Evolutionary conservation across 495 filamentous ascomycete species (phyloP).

Genomic region (Choiromyces venosus): DNA sequence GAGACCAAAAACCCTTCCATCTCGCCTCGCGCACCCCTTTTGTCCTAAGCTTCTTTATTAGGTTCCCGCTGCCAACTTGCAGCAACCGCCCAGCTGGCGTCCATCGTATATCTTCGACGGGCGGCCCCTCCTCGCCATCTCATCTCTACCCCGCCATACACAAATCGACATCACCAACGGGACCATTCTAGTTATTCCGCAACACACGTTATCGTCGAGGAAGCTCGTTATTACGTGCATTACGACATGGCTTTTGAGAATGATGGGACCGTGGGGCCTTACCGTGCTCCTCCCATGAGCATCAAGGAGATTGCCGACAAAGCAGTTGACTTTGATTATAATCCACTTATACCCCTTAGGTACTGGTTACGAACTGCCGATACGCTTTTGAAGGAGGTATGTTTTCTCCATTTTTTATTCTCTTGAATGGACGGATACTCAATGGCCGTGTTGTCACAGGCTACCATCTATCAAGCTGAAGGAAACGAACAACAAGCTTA

Average conservation of each 20-base stretch:
- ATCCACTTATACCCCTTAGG: conserved; percentile 62
- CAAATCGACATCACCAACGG: neutral
- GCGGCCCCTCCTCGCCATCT: conserved; percentile 10
- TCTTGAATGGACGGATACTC: neutral
- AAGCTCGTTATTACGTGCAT: neutral
- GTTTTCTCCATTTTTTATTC: conserved; percentile 13
- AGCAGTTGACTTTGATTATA: conserved; percentile 74
- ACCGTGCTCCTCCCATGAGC: conserved; percentile 55
- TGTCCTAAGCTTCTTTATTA: neutral
- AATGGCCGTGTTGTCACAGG: conserved; percentile 45
- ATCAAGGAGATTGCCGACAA: conserved; percentile 64
- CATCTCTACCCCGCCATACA: conserved; percentile 4
- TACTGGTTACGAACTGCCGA: conserved; percentile 79
- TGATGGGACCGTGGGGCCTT: conserved; percentile 24
- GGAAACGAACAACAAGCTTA: conserved; percentile 82
- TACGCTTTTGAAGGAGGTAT: conserved; percentile 71
- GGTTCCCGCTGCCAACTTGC: neutral
- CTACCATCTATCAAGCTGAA: conserved; percentile 74
- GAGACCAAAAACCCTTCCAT: neutral
- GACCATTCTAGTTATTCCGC: neutral
- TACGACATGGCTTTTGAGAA: conserved; percentile 31
- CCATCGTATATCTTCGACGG: neutral
- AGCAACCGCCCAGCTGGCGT: neutral
- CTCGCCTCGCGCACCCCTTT: neutral
- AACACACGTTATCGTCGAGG: neutral